Evolutionary conservation across 305 asterid genomes (phyloP), one percentile per base, ranked within the genome.

Genomic region (Fraxinus platypoda): DNA sequence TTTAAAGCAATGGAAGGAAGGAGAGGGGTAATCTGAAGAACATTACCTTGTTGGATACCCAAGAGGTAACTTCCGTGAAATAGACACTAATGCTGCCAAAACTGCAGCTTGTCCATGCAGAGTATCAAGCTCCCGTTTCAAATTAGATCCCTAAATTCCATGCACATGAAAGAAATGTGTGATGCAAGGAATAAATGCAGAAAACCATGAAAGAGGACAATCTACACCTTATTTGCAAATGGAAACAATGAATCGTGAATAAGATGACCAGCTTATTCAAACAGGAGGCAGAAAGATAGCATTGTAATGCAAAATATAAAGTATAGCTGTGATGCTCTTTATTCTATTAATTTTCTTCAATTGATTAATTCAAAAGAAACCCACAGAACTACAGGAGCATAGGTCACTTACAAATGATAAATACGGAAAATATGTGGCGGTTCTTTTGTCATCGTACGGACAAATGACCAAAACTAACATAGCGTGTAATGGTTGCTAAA

Each of bases 1-100:
- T 41, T 13, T 57, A 71, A 62, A 70, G 82, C 85, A 78, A 49
- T 52, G 46, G 64, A 79, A 31, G 41, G 54, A 28, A 76, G 79
- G 68, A 49, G 33, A 83, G 78, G 72, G 72, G 79, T 59, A 62
- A 31, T 8, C 43, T 54, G 78, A 74, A 52, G 84, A 87, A 81
- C 84, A 86, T 81, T 85, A 97, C 99, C 98, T 93, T 85, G 96
- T 86, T 80, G 99, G 99, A 87, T 97, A 97, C 87, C 99, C 99
- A 84, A 97, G 97, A 72, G 98, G 99, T 76, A 95, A 90, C 86
- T 89, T 93, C 66, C 85, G 96, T 26, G 99, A 97, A 84, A 93
- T 88, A 78, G 99, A 93, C 87, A 94, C 96, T 70, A 97, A 81
- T 77, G 99, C 90, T 54, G 99, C 99, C 90, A 97, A 88, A 89